Evolutionary conservation across 345 rosid genomes (phyloP).

Genomic region (Gossypium sturtianum): DNA sequence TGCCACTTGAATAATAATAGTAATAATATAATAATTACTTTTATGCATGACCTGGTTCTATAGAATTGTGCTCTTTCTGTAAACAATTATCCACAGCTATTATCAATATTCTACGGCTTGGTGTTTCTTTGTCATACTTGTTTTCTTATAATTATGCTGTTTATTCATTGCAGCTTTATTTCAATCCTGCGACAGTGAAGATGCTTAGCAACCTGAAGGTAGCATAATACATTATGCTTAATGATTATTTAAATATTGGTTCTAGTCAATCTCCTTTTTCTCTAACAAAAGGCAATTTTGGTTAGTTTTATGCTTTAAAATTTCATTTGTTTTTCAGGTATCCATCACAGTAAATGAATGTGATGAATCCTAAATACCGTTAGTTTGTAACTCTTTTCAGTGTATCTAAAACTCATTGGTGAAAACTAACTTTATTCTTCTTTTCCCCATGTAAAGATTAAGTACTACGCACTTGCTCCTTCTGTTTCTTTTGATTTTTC

Average conservation of each 20-base stretch:
- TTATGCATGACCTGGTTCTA: too few relatives aligned
- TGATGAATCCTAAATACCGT: neutral
- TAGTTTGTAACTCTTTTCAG: neutral
- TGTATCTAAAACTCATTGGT: neutral
- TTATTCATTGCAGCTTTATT: slow-evolving; percentile 38
- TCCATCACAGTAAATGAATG: neutral
- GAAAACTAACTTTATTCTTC: neutral
- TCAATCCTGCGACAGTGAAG: slow-evolving; percentile 59
- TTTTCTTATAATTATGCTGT: neutral
- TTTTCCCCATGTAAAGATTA: neutral
- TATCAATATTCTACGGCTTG: neutral
- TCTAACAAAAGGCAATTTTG: neutral
- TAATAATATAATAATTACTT: too few relatives aligned
- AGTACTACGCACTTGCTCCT: neutral
- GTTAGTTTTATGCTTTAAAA: slow-evolving; percentile 1
- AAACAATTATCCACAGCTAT: neutral
- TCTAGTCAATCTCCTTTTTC: neutral
- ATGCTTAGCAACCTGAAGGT: slow-evolving; percentile 63
- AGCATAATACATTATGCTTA: neutral
- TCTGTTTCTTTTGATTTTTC: neutral
- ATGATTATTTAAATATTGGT: neutral
- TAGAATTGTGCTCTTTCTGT: neutral
- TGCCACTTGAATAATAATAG: too few relatives aligned
- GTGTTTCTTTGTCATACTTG: neutral
- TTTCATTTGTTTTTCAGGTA: neutral